Conservation (phyloP, 768 basidiomycete genomes). For the Cystoderma amianthinum region DNA sequence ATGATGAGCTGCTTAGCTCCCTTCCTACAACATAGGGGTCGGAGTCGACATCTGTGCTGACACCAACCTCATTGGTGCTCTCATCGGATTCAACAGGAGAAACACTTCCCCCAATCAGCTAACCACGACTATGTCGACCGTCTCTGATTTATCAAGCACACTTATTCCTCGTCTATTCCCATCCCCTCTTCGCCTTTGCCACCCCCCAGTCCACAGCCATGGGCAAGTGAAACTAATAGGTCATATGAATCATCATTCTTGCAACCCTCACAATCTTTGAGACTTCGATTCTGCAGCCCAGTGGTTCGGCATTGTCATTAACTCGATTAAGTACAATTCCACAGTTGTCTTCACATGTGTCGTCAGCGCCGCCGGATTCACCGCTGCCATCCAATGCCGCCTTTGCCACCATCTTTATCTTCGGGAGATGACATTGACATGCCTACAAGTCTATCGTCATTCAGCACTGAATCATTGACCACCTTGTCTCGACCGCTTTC, state of each 20-base stretch:
- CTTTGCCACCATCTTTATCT: slow-evolving; percentile 22
- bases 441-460: slow-evolving; percentile 23
- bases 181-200: slow-evolving; percentile 32
- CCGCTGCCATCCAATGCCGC: slow-evolving; percentile 31
- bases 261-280: slow-evolving; percentile 68
- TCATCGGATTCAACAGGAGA: slow-evolving; percentile 15
- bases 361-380: slow-evolving; percentile 20
- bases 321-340: slow-evolving; percentile 40
- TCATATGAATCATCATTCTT: slow-evolving; percentile 79
- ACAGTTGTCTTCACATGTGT: slow-evolving; percentile 19
- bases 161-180: slow-evolving; percentile 35
- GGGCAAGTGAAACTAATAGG: slow-evolving; percentile 57
- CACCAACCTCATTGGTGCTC: slow-evolving; percentile 20
- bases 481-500: too few relatives aligned
- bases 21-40: slow-evolving; percentile 5
- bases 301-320: slow-evolving; percentile 38
- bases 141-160: slow-evolving; percentile 15
- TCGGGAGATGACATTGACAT: slow-evolving; percentile 21
- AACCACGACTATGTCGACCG: slow-evolving; percentile 16
- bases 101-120: slow-evolving; percentile 18
- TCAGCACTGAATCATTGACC: slow-evolving; percentile 22
- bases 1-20: slow-evolving; percentile 6
- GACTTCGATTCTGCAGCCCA: slow-evolving; percentile 68
- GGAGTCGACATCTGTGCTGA: slow-evolving; percentile 16
- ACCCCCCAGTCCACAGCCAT: slow-evolving; percentile 33